phyloP scores from a whole-genome alignment of 2,329 filamentous ascomycete genomes.

The Pseudogymnoascus sp. region DNA sequence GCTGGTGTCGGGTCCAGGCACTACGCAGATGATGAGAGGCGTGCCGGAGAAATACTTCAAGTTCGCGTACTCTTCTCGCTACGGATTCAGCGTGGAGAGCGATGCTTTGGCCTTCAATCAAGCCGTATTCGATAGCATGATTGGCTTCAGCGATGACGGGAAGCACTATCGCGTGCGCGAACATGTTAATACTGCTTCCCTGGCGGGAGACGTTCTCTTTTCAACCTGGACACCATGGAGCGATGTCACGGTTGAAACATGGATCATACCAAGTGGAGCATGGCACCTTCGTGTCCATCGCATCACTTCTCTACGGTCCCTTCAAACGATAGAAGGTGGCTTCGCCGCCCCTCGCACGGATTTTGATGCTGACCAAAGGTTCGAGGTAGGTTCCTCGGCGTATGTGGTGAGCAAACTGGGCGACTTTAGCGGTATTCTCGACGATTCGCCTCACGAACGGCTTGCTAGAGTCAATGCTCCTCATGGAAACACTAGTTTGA shows the following conservation, averaged over 20 bases:
- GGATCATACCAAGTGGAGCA: constrained; percentile 28
- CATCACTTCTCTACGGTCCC: constrained; percentile 17
- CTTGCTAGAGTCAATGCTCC: constrained; percentile 5
- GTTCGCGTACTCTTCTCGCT: constrained; percentile 41
- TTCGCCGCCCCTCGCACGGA: constrained; percentile 18
- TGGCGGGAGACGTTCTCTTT: constrained; percentile 9
- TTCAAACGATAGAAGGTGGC: constrained; percentile 19
- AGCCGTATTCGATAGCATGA: constrained; percentile 20
- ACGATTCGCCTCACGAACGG: neutral
- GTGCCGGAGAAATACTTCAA: constrained; percentile 36
- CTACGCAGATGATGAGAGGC: constrained; percentile 41
- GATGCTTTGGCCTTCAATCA: constrained; percentile 27
- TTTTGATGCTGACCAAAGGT: neutral
- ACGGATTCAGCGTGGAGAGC: constrained; percentile 37
- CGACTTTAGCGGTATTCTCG: constrained; percentile 11
- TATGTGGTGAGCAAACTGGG: constrained; percentile 10
- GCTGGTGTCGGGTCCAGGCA: constrained; percentile 19
- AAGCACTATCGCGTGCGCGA: constrained; percentile 10
- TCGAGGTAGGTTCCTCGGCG: neutral
- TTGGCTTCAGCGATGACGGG: constrained; percentile 17
- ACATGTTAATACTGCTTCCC: neutral
- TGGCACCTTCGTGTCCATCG: constrained; percentile 34
- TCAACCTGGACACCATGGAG: constrained; percentile 20
- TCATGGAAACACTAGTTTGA: constrained; percentile 12
- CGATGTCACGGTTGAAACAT: constrained; percentile 29